Conservation (phyloP, 352 stramenopile species). For the Phytopythium mirpurense region DNA sequence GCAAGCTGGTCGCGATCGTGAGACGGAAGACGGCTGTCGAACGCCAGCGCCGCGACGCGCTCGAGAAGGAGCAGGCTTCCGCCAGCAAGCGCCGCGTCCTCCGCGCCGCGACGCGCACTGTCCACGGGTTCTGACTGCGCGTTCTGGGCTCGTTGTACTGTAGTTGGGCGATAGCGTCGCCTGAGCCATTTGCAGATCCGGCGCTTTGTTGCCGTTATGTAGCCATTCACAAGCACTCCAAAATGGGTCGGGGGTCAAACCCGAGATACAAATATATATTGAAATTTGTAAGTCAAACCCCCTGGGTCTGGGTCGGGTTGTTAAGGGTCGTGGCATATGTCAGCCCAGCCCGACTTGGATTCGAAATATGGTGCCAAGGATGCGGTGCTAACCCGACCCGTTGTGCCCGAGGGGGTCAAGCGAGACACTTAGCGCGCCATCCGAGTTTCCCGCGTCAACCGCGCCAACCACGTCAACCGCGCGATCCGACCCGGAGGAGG, state of each 20-base stretch:
- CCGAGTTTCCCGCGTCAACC: background rate
- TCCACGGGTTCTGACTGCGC: slow-evolving; percentile 36
- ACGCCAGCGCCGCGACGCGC: slow-evolving; percentile 1
- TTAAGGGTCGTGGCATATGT: no score
- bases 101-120: slow-evolving; percentile 26
- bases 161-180: no score
- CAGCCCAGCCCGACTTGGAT: background rate
- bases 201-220: background rate
- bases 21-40: slow-evolving; percentile 28
- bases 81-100: slow-evolving; percentile 16
- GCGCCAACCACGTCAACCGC: background rate
- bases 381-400: background rate
- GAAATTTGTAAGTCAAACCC: background rate
- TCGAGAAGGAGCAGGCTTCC: slow-evolving; percentile 14
- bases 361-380: background rate
- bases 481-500: background rate
- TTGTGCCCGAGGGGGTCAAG: background rate
- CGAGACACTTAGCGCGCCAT: background rate
- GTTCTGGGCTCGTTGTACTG: no score
- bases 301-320: no score
- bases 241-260: background rate
- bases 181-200: no score
- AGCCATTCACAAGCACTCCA: slow-evolving; percentile 4
- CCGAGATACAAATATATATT: background rate
- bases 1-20: slow-evolving; percentile 31